Conservation (phyloP, 345 rosid genomes). For the Zanthoxylum bungeanum region DNA sequence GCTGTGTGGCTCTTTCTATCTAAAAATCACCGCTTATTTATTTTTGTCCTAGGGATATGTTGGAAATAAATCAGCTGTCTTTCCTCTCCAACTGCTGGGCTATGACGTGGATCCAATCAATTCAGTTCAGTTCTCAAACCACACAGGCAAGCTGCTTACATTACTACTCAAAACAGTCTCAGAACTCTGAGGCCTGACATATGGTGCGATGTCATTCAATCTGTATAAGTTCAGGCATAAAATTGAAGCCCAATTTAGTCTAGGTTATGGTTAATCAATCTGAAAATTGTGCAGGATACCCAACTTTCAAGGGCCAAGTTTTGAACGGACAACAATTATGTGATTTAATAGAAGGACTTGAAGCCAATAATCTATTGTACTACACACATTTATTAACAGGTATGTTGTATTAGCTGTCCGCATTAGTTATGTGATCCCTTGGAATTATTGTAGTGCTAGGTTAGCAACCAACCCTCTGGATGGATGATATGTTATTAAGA, state of each 20-base stretch:
- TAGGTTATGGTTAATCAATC: constrained; percentile 9
- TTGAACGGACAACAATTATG: constrained; percentile 85
- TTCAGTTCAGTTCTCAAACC: constrained; percentile 97
- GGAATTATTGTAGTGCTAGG: neutral
- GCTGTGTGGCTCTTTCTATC: no score
- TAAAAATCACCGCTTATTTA: neutral
- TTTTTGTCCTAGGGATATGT: constrained; percentile 74
- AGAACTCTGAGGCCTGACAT: constrained; percentile 34
- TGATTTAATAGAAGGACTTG: constrained; percentile 90
- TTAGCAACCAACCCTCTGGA: neutral
- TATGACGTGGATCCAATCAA: constrained; percentile 96
- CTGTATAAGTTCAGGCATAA: constrained; percentile 32
- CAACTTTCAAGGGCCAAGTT: constrained; percentile 91
- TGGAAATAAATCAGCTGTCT: constrained; percentile 96
- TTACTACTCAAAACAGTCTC: constrained; percentile 30
- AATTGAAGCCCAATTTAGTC: constrained; percentile 3
- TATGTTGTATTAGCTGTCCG: constrained; percentile 19
- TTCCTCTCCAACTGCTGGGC: constrained; percentile 92
- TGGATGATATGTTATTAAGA: neutral
- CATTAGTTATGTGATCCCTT: neutral
- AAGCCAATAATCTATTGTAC: constrained; percentile 69
- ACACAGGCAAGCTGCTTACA: constrained; percentile 73
- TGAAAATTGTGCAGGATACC: constrained; percentile 65
- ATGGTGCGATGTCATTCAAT: constrained; percentile 31
- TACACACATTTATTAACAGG: constrained; percentile 97